Percentiles rank a stretch among this genome's conserved stretches.
Evolutionary conservation across 345 rosid genomes (phyloP).

Genomic region (Tarenaya hassleriana): DNA sequence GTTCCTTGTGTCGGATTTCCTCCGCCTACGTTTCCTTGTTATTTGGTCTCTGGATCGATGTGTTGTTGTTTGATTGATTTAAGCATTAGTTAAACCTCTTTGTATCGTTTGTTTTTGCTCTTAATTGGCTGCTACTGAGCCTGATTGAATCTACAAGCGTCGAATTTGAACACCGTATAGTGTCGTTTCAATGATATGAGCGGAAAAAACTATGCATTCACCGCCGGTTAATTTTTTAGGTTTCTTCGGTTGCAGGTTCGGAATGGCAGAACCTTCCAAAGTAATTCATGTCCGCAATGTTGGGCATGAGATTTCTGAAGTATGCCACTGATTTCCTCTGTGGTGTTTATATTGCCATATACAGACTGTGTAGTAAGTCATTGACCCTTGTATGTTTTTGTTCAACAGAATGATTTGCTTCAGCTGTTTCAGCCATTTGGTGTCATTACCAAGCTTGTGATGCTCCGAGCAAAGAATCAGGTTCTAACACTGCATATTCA

Average conservation of each 20-base stretch:
- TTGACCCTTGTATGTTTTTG: slow-evolving; percentile 4
- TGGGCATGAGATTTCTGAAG: slow-evolving; percentile 96
- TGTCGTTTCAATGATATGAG: slow-evolving; percentile 2
- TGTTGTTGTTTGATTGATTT: too few species aligned
- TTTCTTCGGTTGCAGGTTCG: slow-evolving; percentile 21
- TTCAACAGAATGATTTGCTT: slow-evolving; percentile 81
- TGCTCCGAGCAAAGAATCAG: slow-evolving; percentile 99
- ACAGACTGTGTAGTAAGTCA: not conserved
- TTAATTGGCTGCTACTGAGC: not conserved
- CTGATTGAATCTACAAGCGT: slow-evolving; percentile 9
- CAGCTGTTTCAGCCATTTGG: slow-evolving; percentile 99
- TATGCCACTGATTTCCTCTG: slow-evolving; percentile 18
- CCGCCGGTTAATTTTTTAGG: not conserved
- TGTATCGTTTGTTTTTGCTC: too few species aligned
- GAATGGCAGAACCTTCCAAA: slow-evolving; percentile 91
- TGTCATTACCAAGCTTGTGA: slow-evolving; percentile 91
- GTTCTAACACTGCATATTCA: slow-evolving; percentile 27
- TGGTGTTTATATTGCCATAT: not conserved
- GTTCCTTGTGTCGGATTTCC: too few species aligned
- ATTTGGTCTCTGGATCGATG: too few species aligned
- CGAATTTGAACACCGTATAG: slow-evolving; percentile 1
- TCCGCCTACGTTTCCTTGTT: too few species aligned
- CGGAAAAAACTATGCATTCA: slow-evolving; percentile 1
- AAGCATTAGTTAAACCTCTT: too few species aligned
- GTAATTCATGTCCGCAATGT: slow-evolving; percentile 97